Base-by-base conservation (phyloP, 1,139 yeast genomes). In the Yamadazyma diddensiae region DNA sequence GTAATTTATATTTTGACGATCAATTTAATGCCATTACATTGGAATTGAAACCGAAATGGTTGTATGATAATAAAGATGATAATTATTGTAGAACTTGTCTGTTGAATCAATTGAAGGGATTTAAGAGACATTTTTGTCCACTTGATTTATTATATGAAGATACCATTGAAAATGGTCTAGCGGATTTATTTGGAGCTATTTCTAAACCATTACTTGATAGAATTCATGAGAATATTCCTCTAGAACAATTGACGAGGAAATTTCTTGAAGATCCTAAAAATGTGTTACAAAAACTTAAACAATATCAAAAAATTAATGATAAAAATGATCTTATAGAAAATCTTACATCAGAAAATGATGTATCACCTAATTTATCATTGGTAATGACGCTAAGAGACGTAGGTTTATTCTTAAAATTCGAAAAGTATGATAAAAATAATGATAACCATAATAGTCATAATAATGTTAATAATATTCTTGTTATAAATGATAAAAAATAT, bases 301-400 rank as follows among this genome's bases (percentile, higher is more conserved):
- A 55, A 37, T 62, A 57, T 37, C 73, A 69, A 39, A 52, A 57
- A 26, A 56, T 65, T 28, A 55, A 58, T 31, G 55, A 57, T 34
- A 56, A 60, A 32, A 53, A 57, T 34, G 71, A 64, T 44, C 45
- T 54, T 24, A 62, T 68, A 35, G 45, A 54, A 29, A 62, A 57
- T 30, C 46, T 75, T 27, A 49, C 57, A 0, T 53, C 62, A 2
- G 56, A 54, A 14, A 48, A 57, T 3, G 78, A 72, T 42, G 77
- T 73, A 4, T 62, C 65, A 44, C 65, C 63, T 5, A 64, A 59
- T 27, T 47, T 77, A 27, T 59, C 67, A 6, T 51, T 69, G 14
- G 66, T 70, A 3, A 77, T 77, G 82, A 71, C 82, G 0, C 48
- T 77, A 34, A 57, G 79, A 39, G 82, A 77, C 47, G 74, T 73